Base-by-base conservation (phyloP, 2,329 filamentous ascomycete species). In the Tricladium varicosporioides region DNA sequence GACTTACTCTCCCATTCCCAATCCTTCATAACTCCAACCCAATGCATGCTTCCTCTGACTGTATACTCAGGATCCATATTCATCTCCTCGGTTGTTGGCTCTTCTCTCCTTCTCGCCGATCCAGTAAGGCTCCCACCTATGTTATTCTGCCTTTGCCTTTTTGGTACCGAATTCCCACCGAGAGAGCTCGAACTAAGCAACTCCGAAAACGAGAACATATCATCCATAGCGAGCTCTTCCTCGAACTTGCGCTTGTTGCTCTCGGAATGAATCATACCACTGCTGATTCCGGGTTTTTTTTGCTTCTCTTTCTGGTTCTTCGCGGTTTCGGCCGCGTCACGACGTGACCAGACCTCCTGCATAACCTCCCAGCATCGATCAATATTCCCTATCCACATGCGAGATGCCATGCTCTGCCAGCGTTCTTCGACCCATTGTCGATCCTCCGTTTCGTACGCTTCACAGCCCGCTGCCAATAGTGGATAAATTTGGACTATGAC, bases 401-500 rank as follows among this genome's bases (percentile, higher is more conserved):
- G 77, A 16, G 74, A 72, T 51, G 78, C 77, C 76, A 89, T 86
- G 2, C 78, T 74, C 4, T 73, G 71, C 86, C 86, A 90, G 33
- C 86, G 78, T 19, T 81, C 76, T 45, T 79, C 73, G 1, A 89
- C 82, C 84, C 85, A 89, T 31, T 80, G 73, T 11, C 86, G 75
- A 63, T 88, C 83, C 61, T 87, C 84, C 13, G 75, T 72, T 2
- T 76, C 77, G 19, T 78, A 74, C 8, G 81, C 81, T 70, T 89
- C 86, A 61, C 84, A 86, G 1, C 86, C 85, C 2, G 86, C 87
- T 0, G 82, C 84, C 60, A 88, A 76, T 1, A 90, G 77, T 1
- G 87, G 87, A 62, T 85, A 89, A 57, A 89, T 87, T 42, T 89
- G 86, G 1, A 89, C 80, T 47, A 89, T 86, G 15, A 84, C 80